A percentile compares a stretch with the other conserved stretches of the same genome.
Conservation (phyloP, 345 rosid species). For the Reutealis trisperma region DNA sequence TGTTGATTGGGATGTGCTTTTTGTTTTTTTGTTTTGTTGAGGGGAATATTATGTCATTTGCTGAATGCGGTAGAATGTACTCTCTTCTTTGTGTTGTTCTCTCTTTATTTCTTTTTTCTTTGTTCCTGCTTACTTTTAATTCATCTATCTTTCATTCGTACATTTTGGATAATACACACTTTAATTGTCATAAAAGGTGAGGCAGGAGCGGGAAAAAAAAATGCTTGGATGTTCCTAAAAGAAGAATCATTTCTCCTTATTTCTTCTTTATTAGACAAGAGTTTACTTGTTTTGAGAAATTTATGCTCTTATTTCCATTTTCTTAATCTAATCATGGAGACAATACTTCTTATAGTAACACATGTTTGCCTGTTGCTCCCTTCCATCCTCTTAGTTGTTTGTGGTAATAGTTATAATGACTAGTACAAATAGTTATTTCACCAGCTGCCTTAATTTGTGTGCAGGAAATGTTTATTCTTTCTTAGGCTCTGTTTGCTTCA, state of each 20-base stretch:
- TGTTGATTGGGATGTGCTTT: neutral
- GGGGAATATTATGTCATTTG: neutral
- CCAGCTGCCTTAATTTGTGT: constrained; percentile 1
- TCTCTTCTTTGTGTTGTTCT: too few species aligned
- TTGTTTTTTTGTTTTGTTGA: too few species aligned
- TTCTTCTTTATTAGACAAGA: neutral
- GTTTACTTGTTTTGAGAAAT: neutral
- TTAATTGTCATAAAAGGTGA: too few species aligned
- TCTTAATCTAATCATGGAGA: neutral
- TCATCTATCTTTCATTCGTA: too few species aligned
- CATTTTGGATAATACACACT: too few species aligned
- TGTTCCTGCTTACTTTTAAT: too few species aligned
- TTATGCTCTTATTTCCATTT: neutral
- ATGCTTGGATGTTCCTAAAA: too few species aligned
- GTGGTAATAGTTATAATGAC: neutral
- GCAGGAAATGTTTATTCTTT: neutral
- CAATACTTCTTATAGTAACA: neutral
- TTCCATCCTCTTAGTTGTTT: neutral
- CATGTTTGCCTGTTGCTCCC: neutral
- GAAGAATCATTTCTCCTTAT: too few species aligned
- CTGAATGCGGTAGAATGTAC: neutral
- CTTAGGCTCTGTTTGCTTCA: too few species aligned
- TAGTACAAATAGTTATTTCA: neutral
- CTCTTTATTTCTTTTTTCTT: too few species aligned
- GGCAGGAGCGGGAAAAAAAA: too few species aligned